Conservation (phyloP, 2,329 filamentous ascomycete genomes). For the Onygenales sp. region DNA sequence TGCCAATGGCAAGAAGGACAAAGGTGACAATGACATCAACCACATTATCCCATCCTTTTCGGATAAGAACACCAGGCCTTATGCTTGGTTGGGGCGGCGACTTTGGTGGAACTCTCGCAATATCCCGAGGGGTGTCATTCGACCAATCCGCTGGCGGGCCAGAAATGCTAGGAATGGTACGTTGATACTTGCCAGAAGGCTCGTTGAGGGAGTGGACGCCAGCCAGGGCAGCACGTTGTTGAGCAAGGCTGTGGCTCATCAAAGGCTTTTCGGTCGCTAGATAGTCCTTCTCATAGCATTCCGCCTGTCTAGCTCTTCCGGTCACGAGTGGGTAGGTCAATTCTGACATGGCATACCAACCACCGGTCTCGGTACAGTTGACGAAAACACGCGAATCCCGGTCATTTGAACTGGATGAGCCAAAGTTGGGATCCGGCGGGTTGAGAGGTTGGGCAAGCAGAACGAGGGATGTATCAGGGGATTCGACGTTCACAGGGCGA, state of each 20-base stretch:
- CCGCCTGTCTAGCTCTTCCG: constrained; percentile 51
- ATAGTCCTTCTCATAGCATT: constrained; percentile 47
- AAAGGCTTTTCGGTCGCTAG: constrained; percentile 27
- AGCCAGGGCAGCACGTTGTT: constrained; percentile 53
- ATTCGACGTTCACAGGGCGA: constrained; percentile 57
- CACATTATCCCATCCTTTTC: constrained; percentile 37
- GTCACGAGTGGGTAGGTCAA: constrained; percentile 76
- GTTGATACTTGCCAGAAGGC: constrained; percentile 23
- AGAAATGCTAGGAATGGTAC: constrained; percentile 37
- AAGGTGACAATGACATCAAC: constrained; percentile 35
- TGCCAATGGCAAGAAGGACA: constrained; percentile 29
- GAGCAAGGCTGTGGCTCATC: constrained; percentile 29
- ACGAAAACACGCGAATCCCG: constrained; percentile 65
- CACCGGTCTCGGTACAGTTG: constrained; percentile 75
- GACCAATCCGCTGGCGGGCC: constrained; percentile 26
- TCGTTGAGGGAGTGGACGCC: constrained; percentile 61
- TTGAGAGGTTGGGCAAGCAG: constrained; percentile 77
- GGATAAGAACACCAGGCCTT: constrained; percentile 34
- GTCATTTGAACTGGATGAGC: constrained; percentile 31
- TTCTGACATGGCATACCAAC: constrained; percentile 92
- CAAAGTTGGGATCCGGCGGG: constrained; percentile 39
- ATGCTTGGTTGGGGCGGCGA: constrained; percentile 30
- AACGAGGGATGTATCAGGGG: constrained; percentile 64
- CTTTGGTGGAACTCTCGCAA: constrained; percentile 26
- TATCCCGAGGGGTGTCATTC: constrained; percentile 30